Evolutionary conservation across 2,329 filamentous ascomycete genomes (phyloP).

Genomic region (Penicillium sp.): DNA sequence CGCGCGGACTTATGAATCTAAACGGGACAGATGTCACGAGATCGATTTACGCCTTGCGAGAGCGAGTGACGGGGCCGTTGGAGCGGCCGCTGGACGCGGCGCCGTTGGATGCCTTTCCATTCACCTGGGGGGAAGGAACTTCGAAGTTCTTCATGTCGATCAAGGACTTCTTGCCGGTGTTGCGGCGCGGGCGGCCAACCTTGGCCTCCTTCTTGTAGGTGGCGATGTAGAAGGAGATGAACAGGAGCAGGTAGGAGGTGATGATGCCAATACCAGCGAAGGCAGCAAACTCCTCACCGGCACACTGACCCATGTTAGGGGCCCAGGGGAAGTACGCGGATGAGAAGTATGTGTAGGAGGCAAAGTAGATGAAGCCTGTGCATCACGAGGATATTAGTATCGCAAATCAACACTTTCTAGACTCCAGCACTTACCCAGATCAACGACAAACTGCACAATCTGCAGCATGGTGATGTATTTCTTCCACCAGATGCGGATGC

Average conservation of each 20-base stretch:
- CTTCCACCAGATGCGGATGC: slow-evolving; percentile 98
- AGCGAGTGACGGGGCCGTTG: slow-evolving; percentile 44
- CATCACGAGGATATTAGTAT: slow-evolving; percentile 8
- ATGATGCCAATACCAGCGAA: slow-evolving; percentile 88
- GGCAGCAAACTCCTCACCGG: slow-evolving; percentile 94
- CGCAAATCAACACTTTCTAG: not conserved
- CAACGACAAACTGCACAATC: slow-evolving; percentile 95
- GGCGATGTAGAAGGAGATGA: slow-evolving; percentile 98
- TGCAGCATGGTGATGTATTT: slow-evolving; percentile 98
- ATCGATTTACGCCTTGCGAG: slow-evolving; percentile 43
- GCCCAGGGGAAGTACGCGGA: slow-evolving; percentile 82
- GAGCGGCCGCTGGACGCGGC: slow-evolving; percentile 37
- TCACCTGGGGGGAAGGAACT: slow-evolving; percentile 45
- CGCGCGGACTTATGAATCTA: not conserved
- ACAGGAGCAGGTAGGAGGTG: slow-evolving; percentile 91
- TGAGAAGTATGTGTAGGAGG: slow-evolving; percentile 97
- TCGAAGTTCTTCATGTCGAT: slow-evolving; percentile 78
- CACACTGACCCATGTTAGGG: slow-evolving; percentile 79
- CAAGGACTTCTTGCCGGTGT: slow-evolving; percentile 75
- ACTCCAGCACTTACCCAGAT: slow-evolving; percentile 65
- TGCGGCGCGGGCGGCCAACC: slow-evolving; percentile 42
- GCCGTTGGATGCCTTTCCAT: slow-evolving; percentile 29
- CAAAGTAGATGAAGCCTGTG: slow-evolving; percentile 92
- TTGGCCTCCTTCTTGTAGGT: slow-evolving; percentile 73
- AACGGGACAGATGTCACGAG: not conserved